Evolutionary conservation across 2,329 filamentous ascomycete genomes (phyloP).

Genomic region (Penicillium sp.): DNA sequence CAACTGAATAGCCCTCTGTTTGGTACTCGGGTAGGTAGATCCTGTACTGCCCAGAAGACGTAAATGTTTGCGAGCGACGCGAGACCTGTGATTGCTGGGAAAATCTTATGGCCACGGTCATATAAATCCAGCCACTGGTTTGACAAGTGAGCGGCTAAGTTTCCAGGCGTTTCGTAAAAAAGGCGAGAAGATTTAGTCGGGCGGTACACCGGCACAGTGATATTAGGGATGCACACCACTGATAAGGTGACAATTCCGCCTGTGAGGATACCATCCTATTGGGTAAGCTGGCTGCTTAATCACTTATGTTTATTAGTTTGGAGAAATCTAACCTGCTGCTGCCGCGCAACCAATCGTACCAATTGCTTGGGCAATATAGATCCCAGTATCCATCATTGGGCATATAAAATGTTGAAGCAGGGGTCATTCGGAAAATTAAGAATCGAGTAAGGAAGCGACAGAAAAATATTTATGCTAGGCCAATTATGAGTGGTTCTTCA

Average conservation of each 20-base stretch:
- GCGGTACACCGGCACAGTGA: slow-evolving; percentile 16
- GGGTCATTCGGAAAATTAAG: no score
- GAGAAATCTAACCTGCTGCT: slow-evolving; percentile 5
- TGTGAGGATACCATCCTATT: neutral
- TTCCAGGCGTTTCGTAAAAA: slow-evolving; percentile 9
- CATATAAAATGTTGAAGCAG: no score
- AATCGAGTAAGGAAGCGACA: no score
- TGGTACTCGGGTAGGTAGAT: slow-evolving; percentile 5
- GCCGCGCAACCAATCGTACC: slow-evolving; percentile 12
- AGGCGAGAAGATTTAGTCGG: neutral
- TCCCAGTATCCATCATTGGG: slow-evolving; percentile 5
- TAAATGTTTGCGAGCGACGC: slow-evolving; percentile 57
- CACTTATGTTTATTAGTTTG: neutral
- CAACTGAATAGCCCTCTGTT: slow-evolving; percentile 1
- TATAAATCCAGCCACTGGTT: slow-evolving; percentile 33
- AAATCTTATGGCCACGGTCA: slow-evolving; percentile 59
- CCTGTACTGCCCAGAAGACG: slow-evolving; percentile 26
- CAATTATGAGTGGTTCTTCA: no score
- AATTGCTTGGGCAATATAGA: slow-evolving; percentile 15
- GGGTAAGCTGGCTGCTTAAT: neutral
- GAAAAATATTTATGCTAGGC: no score
- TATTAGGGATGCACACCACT: slow-evolving; percentile 20
- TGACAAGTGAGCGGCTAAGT: slow-evolving; percentile 26
- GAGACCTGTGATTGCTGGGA: slow-evolving; percentile 55
- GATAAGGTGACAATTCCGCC: slow-evolving; percentile 22